Conservation (phyloP, 371 early-diverging fungal genomes). For the Saksenaea oblongispora region DNA sequence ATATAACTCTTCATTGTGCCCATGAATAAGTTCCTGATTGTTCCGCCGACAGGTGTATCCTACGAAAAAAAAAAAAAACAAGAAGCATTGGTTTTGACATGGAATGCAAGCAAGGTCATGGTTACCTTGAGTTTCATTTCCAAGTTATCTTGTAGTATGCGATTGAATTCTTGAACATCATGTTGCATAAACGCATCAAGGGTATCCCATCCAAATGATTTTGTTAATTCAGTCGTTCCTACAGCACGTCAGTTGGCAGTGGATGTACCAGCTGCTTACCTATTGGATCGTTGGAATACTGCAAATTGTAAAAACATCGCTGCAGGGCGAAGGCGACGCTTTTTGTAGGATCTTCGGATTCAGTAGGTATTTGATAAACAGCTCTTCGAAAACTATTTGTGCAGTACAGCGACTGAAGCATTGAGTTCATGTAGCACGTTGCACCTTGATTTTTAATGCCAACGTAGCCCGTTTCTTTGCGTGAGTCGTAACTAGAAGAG, state of each 20-base stretch:
- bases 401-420: slow-evolving; percentile 94
- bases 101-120: background rate
- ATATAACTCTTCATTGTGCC: slow-evolving; percentile 94
- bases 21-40: slow-evolving; percentile 81
- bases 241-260: slow-evolving; percentile 92
- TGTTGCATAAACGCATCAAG: slow-evolving; percentile 93
- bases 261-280: slow-evolving; percentile 70
- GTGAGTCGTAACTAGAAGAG: slow-evolving; percentile 71
- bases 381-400: slow-evolving; percentile 90
- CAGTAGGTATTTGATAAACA: slow-evolving; percentile 85
- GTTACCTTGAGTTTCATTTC: slow-evolving; percentile 78
- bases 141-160: slow-evolving; percentile 90
- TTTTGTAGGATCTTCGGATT: slow-evolving; percentile 75
- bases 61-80: slow-evolving; percentile 13
- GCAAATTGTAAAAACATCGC: slow-evolving; percentile 88
- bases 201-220: slow-evolving; percentile 95
- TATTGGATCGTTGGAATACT: slow-evolving; percentile 66
- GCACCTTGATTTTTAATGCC: slow-evolving; percentile 97
- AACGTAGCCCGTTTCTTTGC: slow-evolving; percentile 84
- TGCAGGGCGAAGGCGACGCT: slow-evolving; percentile 87
- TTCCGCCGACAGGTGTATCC: slow-evolving; percentile 86
- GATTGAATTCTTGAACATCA: slow-evolving; percentile 94
- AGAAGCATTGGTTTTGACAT: background rate
- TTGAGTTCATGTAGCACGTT: slow-evolving; percentile 98
- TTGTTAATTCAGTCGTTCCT: slow-evolving; percentile 93